Evolutionary conservation across 306 rosid species (phyloP), one percentile per base, ranked within the genome.

Genomic region (Parietaria judaica): DNA sequence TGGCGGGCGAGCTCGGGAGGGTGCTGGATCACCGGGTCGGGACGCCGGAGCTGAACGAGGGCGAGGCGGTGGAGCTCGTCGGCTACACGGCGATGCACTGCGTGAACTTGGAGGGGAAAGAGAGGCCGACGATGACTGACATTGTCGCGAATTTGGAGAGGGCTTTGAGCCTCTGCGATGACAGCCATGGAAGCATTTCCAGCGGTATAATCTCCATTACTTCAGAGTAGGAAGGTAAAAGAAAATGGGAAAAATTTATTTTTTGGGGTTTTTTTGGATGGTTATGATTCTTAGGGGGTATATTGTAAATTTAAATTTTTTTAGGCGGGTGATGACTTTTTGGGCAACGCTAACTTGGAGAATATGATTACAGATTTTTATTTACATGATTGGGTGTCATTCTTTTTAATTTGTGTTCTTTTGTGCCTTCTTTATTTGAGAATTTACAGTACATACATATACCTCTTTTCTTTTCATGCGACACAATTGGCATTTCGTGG

Each of bases 51-150:
- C 10, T 54, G 48, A 85, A 81, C 47, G 97, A 85, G 62, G 66
- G 73, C 0, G 97, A 91, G 68, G 95, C 96, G 4, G 91, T 91
- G 65, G 97, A 91, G 71, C 65, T 91, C 17, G 76, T 91, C 74
- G 92, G 84, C 0, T 80, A 87, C 53, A 83, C 83, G 3, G 97
- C 97, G 7, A 49, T 91, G 70, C 91, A 71, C 62, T 87, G 97
- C 55, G 97, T 91, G 61, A 79, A 80, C 74, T 74, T 85, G 89
- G 97, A 87, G 78, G 97, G 97, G 71, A 87, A 83, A 69, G 97
- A 87, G 46, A 84, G 97, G 63, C 97, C 96, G 49, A 81, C 89
- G 3, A 91, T 91, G 81, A 77, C 84, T 3, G 97, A 91, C 75
- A 83, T 91, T 81, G 97, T 85, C 3, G 65, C 79, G 14, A 87